phyloP scores from a whole-genome alignment of 768 basidiomycete genomes.

The Exsudoporus frostii region DNA sequence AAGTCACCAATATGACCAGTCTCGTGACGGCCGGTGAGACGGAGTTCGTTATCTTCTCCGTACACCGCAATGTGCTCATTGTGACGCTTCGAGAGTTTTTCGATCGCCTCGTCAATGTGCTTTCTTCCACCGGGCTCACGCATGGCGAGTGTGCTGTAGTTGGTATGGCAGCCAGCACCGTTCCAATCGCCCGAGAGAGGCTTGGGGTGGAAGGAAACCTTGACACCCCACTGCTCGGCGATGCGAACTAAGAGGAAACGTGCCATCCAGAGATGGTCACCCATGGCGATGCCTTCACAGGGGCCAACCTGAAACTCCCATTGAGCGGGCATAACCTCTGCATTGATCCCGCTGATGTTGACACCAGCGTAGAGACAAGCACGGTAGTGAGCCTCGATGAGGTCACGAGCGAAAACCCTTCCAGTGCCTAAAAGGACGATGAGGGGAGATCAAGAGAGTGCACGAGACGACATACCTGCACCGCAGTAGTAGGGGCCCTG shows the following conservation, averaged over 20 bases:
- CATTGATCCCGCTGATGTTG: conserved; percentile 99
- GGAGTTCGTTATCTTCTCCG: conserved; percentile 95
- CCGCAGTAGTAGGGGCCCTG: conserved; percentile 99
- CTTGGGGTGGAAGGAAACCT: conserved; percentile 99
- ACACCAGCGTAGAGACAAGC: conserved; percentile 93
- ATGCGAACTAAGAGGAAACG: conserved; percentile 94
- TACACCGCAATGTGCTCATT: conserved; percentile 96
- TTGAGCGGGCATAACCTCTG: conserved; percentile 99
- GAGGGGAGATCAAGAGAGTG: not conserved
- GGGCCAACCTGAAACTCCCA: conserved; percentile 99
- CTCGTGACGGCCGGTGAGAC: conserved; percentile 96
- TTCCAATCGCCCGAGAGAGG: conserved; percentile 98
- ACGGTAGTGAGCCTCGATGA: conserved; percentile 98
- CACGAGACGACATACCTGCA: conserved; percentile 57
- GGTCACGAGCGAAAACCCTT: conserved; percentile 97
- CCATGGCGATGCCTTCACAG: conserved; percentile 96
- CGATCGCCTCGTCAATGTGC: conserved; percentile 86
- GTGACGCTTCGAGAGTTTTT: conserved; percentile 88
- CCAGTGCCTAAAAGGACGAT: conserved; percentile 65
- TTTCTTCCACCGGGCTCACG: conserved; percentile 94
- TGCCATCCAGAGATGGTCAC: conserved; percentile 99
- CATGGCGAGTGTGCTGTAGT: conserved; percentile 94
- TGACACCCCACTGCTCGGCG: conserved; percentile 96
- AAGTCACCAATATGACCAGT: conserved; percentile 91
- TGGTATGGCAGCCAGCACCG: conserved; percentile 98